Conservation (phyloP, 352 stramenopile species). For the Phytophthora cryptogea region DNA sequence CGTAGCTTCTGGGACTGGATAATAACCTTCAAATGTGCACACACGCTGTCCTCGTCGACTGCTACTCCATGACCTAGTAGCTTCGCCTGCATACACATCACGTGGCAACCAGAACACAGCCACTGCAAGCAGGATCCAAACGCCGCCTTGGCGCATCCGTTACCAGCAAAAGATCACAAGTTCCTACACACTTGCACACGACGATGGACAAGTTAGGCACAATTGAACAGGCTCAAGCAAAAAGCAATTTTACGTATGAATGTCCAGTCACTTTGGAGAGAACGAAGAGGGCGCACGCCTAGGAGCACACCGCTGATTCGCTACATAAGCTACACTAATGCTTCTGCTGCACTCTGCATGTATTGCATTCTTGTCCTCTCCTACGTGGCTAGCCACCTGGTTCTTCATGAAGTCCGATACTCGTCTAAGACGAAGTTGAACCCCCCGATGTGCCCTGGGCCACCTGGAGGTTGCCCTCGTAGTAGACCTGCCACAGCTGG, state of each 20-base stretch:
- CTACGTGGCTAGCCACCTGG: constrained; percentile 4
- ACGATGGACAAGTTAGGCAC: not conserved
- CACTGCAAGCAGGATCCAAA: constrained; percentile 7
- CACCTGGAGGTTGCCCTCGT: constrained; percentile 65
- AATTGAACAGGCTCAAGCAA: constrained; percentile 9
- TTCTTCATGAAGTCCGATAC: constrained; percentile 25
- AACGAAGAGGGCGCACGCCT: constrained; percentile 16
- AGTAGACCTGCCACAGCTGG: constrained; percentile 90
- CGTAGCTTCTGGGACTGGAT: constrained; percentile 37
- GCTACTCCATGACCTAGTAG: constrained; percentile 5
- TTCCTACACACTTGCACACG: not conserved
- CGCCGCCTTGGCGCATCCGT: constrained; percentile 21
- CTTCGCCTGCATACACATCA: constrained; percentile 9
- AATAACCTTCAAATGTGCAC: constrained; percentile 61
- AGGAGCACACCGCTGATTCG: constrained; percentile 29
- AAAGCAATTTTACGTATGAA: constrained; percentile 46
- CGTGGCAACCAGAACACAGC: not conserved
- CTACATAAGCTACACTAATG: constrained; percentile 47
- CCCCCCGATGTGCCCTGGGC: constrained; percentile 45
- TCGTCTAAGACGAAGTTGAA: constrained; percentile 33
- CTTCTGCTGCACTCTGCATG: constrained; percentile 29
- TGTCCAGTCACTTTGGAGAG: constrained; percentile 30
- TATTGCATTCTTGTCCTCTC: constrained; percentile 6
- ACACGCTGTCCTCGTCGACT: constrained; percentile 15
- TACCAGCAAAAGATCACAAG: constrained; percentile 10